Evolutionary conservation across 2,329 filamentous ascomycete species (phyloP).

Genomic region (Xylaria sp.): DNA sequence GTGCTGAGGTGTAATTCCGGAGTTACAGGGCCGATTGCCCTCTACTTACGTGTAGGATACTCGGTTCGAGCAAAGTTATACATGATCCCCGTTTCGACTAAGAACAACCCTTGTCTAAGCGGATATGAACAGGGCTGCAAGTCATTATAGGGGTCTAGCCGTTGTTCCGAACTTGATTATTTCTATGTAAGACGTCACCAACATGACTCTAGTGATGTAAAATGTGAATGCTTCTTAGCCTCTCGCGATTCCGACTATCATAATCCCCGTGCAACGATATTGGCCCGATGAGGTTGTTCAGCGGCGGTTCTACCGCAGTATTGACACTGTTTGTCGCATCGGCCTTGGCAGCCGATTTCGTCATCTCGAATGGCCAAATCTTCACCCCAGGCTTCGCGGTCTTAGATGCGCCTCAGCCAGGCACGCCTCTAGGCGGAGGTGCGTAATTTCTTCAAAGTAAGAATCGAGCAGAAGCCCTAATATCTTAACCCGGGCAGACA

Average conservation of each 20-base stretch:
- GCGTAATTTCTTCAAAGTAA: slow-evolving; percentile 38
- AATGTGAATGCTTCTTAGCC: not conserved
- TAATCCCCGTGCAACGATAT: slow-evolving; percentile 8
- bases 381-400: slow-evolving; percentile 72
- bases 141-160: slow-evolving; percentile 20
- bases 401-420: slow-evolving; percentile 68
- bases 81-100: slow-evolving; percentile 7
- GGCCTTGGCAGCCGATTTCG: slow-evolving; percentile 53
- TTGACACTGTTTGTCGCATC: slow-evolving; percentile 39
- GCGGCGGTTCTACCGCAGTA: slow-evolving; percentile 26
- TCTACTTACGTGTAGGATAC: slow-evolving; percentile 6
- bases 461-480: slow-evolving; percentile 24
- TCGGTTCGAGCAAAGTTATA: not conserved
- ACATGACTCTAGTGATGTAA: not conserved
- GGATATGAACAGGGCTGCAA: slow-evolving; percentile 15
- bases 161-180: slow-evolving; percentile 2
- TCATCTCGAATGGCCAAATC: slow-evolving; percentile 67
- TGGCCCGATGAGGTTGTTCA: slow-evolving; percentile 31
- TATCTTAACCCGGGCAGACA: slow-evolving; percentile 46
- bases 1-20: slow-evolving; percentile 4
- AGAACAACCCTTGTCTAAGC: slow-evolving; percentile 1
- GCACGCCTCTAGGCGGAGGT: slow-evolving; percentile 68
- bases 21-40: slow-evolving; percentile 22
- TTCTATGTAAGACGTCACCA: slow-evolving; percentile 11
- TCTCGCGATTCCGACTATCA: not conserved